These are phyloP conservation scores for Malassezia globosa DNA, from an alignment of 1,284 basidiomycete species.

Conservation along the genomic window DNA sequence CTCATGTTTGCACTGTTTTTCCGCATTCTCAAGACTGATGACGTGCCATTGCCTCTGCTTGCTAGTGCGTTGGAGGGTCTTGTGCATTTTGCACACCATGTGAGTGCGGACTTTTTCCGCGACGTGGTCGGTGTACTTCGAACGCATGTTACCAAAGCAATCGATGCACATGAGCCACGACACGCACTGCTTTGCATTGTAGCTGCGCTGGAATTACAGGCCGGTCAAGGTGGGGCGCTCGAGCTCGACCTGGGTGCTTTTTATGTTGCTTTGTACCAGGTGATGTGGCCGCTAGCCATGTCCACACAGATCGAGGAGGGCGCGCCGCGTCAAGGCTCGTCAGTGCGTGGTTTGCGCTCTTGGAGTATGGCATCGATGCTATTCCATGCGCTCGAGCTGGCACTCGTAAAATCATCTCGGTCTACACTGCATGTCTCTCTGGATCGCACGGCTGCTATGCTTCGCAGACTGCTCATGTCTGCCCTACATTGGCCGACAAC, in stretches of 20 bases:
- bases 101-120: conserved; percentile 97
- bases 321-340: conserved; percentile 18
- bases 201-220: conserved; percentile 88
- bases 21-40: conserved; percentile 70
- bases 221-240: conserved; percentile 93
- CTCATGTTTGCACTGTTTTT: conserved; percentile 96
- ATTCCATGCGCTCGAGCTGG: conserved; percentile 69
- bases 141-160: conserved; percentile 56
- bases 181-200: conserved; percentile 70
- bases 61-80: conserved; percentile 83
- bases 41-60: conserved; percentile 64
- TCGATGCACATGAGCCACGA: conserved; percentile 42
- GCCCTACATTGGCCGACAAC: conserved; percentile 67
- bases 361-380: conserved; percentile 55
- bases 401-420: conserved; percentile 56
- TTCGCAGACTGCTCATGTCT: conserved; percentile 72
- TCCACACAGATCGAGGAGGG: conserved; percentile 51
- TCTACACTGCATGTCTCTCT: conserved; percentile 54
- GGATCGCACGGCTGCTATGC: conserved; percentile 75
- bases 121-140: conserved; percentile 82
- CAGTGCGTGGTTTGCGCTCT: conserved; percentile 19
- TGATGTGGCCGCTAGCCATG: conserved; percentile 51
- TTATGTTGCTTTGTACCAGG: conserved; percentile 62
- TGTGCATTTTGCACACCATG: conserved; percentile 82
- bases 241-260: conserved; percentile 91